Conservation (phyloP, 306 rosid species). For the Cucumis hystrix region DNA sequence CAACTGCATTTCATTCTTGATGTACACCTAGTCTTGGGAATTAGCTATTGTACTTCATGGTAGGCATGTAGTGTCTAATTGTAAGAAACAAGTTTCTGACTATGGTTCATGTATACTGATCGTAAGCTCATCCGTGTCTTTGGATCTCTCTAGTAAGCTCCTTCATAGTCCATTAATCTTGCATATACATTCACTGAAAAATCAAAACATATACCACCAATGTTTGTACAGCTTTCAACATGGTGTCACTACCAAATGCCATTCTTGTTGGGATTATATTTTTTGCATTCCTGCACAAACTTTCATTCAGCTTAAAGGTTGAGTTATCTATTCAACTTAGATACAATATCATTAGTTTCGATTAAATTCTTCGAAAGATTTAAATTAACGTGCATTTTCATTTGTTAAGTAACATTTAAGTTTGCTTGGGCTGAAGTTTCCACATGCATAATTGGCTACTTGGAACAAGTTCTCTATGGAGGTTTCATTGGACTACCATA, state of each 20-base stretch:
- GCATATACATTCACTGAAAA: not conserved
- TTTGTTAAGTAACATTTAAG: not conserved
- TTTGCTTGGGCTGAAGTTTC: not conserved
- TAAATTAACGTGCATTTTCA: not conserved
- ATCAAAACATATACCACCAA: not conserved
- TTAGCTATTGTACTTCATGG: not conserved
- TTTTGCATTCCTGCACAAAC: not conserved
- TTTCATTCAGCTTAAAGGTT: not conserved
- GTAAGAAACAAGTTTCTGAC: not conserved
- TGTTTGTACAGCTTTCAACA: not conserved
- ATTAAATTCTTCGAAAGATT: not conserved
- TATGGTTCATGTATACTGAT: not conserved
- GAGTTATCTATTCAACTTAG: not conserved
- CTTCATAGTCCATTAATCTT: not conserved
- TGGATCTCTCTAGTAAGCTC: not conserved
- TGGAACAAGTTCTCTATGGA: not conserved
- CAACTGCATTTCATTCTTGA: not conserved
- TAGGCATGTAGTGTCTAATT: not conserved
- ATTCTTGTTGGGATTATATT: not conserved
- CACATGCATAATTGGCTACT: not conserved
- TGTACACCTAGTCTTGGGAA: not conserved
- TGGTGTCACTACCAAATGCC: not conserved
- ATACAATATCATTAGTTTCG: not conserved
- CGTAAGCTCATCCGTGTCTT: not conserved
- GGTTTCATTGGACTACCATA: not conserved